phyloP scores from a whole-genome alignment of 177 flowering plant species.

The Telopea speciosissima region DNA sequence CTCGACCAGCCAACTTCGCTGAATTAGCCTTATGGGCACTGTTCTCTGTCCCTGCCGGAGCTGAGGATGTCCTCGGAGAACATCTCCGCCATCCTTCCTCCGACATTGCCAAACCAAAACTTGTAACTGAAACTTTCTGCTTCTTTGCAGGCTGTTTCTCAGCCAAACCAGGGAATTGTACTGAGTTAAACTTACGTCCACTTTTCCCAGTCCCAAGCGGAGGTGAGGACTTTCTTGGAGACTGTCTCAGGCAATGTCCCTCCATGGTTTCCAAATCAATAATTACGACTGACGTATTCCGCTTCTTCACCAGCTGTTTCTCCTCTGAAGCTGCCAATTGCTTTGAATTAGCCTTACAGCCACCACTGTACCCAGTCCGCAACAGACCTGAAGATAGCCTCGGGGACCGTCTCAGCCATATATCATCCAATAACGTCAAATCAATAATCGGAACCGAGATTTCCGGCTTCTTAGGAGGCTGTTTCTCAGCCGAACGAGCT shows the following conservation, averaged over 20 bases:
- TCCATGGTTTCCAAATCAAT: background rate
- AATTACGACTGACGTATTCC: background rate
- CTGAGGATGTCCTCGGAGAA: constrained; percentile 5
- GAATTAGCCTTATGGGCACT: background rate
- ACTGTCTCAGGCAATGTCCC: background rate
- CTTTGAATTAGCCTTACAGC: background rate
- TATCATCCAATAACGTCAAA: background rate
- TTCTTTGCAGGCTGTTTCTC: too few species aligned
- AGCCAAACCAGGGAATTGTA: background rate
- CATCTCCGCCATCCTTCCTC: background rate
- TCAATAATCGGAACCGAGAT: background rate
- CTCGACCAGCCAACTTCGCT: background rate
- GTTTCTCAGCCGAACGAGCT: background rate
- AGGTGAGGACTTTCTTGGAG: background rate
- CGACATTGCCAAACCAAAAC: background rate
- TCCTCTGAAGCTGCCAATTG: background rate
- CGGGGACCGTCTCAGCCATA: background rate
- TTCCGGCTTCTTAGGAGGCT: constrained; percentile 4
- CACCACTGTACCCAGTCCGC: background rate
- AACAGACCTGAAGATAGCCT: background rate
- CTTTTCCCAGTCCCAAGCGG: background rate
- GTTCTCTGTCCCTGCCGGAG: background rate
- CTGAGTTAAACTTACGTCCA: too few species aligned
- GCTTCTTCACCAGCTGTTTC: too few species aligned
- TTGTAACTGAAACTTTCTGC: too few species aligned